Base-by-base conservation (phyloP, 208 protist genomes). In the Borovskyia barvae region DNA sequence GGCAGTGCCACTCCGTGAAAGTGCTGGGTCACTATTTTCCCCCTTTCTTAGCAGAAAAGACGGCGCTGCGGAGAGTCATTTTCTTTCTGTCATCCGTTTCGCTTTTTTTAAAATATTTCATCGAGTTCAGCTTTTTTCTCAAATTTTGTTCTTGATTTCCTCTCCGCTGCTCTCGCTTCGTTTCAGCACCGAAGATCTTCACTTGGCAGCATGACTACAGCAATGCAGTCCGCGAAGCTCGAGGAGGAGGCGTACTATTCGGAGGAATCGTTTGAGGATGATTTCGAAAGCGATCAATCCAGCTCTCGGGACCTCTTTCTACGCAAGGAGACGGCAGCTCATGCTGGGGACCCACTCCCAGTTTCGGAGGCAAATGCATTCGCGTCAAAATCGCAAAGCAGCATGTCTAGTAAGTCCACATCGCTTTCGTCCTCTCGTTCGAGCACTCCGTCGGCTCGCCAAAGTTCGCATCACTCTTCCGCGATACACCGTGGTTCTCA, bases 241-340 rank as follows among this genome's bases (percentile, higher is more conserved):
- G 48, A 47, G 3, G 55, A 42, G 43, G 46, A 54, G 26, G 65
- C 56, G 14, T 24, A 49, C 26, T 81, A 81, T 61, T 48, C 24
- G 15, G 64, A 75, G 4, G 67, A 76, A 24, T 72, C 68, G 8
- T 77, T 72, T 46, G 59, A 72, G 24, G 71, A 77, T 46, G 71
- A 77, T 37, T 81, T 81, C 41, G 75, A 81, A 42, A 73, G 55
- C 46, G 62, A 58, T 15, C n/a, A n/a, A n/a, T n/a, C n/a, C n/a
- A n/a, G n/a, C n/a, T n/a, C n/a, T n/a, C n/a, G 40, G 30, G 49
- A 39, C 22, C 2, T 66, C 66, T 14, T 43, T 33, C 3, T 19
- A 12, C 11, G 29, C 32, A 3, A 47, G 24, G 30, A 50, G 37
- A 0, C 40, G 54, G 24, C 29, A 39, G 26, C 20, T 5, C 15